Conservation (phyloP, 1,284 basidiomycete genomes). For the Exobasidium rhododendri region DNA sequence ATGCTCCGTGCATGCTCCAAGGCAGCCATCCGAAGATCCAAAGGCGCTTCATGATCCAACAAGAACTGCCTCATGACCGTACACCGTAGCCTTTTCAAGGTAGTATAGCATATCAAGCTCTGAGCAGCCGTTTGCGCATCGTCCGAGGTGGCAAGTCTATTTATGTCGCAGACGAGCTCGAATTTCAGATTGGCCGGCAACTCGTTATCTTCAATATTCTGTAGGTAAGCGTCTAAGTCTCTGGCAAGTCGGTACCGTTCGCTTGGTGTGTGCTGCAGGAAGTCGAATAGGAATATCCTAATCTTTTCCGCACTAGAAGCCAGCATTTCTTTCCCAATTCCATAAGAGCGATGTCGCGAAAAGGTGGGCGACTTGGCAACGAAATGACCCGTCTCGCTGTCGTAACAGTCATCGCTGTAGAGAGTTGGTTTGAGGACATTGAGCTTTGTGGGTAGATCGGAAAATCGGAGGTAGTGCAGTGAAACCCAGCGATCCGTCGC, state of each 20-base stretch:
- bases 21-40: conserved; percentile 4
- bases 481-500: background rate
- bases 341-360: background rate
- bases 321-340: background rate
- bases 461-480: background rate
- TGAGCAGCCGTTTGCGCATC: background rate
- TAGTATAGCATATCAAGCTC: background rate
- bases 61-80: conserved; percentile 9
- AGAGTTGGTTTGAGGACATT: no score
- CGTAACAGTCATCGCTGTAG: conserved; percentile 10
- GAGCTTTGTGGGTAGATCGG: background rate
- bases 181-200: background rate
- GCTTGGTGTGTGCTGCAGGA: background rate
- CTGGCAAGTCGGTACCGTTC: conserved; percentile 5
- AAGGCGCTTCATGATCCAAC: conserved; percentile 8
- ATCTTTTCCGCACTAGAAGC: background rate
- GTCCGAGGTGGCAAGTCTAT: background rate
- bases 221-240: background rate
- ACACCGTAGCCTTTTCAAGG: background rate
- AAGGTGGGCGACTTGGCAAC: background rate
- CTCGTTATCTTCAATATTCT: background rate
- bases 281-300: background rate
- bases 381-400: background rate
- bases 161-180: background rate
- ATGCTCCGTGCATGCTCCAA: conserved; percentile 8